phyloP scores from a whole-genome alignment of 1,284 basidiomycete genomes.

The Rhodotorula sp. region DNA sequence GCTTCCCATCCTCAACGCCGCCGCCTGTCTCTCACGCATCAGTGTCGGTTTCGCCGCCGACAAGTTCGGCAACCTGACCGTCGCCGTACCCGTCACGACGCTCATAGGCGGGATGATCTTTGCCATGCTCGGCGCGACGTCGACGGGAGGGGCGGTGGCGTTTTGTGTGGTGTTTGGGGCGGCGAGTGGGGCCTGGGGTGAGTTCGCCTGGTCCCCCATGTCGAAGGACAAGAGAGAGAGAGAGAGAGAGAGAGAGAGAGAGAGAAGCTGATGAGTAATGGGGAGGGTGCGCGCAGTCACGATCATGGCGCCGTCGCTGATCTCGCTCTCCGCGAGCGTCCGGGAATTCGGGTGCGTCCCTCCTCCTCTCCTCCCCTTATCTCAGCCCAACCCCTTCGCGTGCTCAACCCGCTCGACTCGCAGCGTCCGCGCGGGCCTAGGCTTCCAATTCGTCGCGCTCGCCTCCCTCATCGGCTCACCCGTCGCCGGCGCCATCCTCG shows the following conservation, averaged over 20 bases:
- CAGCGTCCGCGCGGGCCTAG: constrained; percentile 15
- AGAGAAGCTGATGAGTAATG: background rate
- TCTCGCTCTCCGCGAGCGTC: constrained; percentile 7
- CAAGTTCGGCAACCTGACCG: constrained; percentile 27
- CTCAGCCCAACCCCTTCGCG: no score
- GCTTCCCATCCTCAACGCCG: constrained; percentile 19
- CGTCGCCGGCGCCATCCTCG: constrained; percentile 16
- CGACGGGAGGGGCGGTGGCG: constrained; percentile 17
- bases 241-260: background rate
- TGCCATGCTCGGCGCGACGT: constrained; percentile 35
- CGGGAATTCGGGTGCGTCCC: constrained; percentile 21
- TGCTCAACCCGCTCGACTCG: background rate
- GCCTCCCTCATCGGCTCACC: constrained; percentile 9
- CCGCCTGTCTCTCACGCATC: constrained; percentile 7
- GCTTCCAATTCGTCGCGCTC: constrained; percentile 17
- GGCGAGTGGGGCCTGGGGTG: constrained; percentile 18
- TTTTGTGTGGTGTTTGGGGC: constrained; percentile 35
- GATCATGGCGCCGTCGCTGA: constrained; percentile 13
- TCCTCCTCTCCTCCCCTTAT: background rate
- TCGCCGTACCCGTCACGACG: constrained; percentile 15
- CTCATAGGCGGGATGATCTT: constrained; percentile 30
- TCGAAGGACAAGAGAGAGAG: no score
- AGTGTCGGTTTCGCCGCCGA: constrained; percentile 7
- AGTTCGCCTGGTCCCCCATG: background rate
- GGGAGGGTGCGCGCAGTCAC: background rate